These are phyloP conservation scores for Kalaharituber pfeilii DNA, from an alignment of 2,329 filamentous ascomycete genomes.

Conservation along the genomic window DNA sequence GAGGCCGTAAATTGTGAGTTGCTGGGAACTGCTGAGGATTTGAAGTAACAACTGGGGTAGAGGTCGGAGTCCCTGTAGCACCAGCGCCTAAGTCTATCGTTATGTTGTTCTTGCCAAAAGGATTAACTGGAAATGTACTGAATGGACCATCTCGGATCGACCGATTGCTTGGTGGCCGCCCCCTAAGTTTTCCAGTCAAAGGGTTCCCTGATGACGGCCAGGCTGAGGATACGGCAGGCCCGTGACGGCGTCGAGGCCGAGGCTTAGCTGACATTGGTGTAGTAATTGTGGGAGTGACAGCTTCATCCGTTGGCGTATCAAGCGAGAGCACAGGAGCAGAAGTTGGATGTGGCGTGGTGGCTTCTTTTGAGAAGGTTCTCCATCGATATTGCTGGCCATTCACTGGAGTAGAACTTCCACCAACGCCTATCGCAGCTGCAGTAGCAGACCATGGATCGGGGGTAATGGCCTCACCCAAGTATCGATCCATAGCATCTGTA, in stretches of 20 bases:
- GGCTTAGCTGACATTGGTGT: constrained; percentile 31
- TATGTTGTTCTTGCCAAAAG: constrained; percentile 33
- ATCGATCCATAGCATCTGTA: constrained; percentile 14
- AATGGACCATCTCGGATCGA: constrained; percentile 49
- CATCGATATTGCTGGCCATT: constrained; percentile 28
- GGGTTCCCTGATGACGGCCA: constrained; percentile 54
- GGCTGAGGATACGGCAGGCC: constrained; percentile 75
- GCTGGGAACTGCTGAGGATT: constrained; percentile 15
- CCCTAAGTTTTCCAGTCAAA: constrained; percentile 52
- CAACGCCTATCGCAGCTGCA: constrained; percentile 13
- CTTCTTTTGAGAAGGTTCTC: constrained; percentile 24
- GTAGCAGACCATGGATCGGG: constrained; percentile 19
- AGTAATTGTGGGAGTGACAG: constrained; percentile 30
- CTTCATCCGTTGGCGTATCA: constrained; percentile 27
- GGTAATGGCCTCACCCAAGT: constrained; percentile 11
- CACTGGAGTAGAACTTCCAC: constrained; percentile 4
- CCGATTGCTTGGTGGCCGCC: constrained; percentile 59
- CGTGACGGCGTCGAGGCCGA: constrained; percentile 44
- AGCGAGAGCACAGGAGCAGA: constrained; percentile 10
- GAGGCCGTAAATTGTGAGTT: constrained; percentile 19
- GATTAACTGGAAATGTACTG: constrained; percentile 49
- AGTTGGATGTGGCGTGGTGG: constrained; percentile 14
- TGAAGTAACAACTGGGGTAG: constrained; percentile 24
- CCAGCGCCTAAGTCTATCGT: constrained; percentile 32
- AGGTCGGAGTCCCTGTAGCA: constrained; percentile 27